Evolutionary conservation across 2,329 filamentous ascomycete species (phyloP), one percentile per base, ranked within the genome.

Genomic region (Talaromyces sp.): DNA sequence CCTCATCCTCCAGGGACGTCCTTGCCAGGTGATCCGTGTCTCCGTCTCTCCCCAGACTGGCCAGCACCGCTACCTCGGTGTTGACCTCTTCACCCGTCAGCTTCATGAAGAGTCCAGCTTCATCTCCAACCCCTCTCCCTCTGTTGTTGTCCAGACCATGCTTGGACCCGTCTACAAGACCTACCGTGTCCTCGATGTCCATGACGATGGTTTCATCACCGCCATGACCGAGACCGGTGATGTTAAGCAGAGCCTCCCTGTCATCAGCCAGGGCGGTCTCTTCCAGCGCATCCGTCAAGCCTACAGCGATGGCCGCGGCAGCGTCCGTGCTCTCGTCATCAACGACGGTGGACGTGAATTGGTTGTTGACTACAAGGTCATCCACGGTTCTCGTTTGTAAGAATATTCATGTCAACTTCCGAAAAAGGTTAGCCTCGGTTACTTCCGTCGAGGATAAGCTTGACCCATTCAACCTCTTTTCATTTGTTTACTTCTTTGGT

Each of bases 11-110:
- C 95, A 99, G 87, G 94, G 94, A 81, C 94, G 95, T 74, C 93
- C 95, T 77, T 98, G 93, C 91, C 95, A 99, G 88, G 94, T 99
- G 81, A 99, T 99, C 86, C 94, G 94, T 80, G 97, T 99, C 89
- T 97, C 93, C 73, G 97, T 93, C 83, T 98, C 94, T 66, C 87
- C 92, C 72, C 94, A 96, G 85, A 99, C 95, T 69, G 95, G 95
- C 81, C 95, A 99, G 88, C 94, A 99, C 90, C 92, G 95, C 80
- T 99, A 98, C 88, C 91, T 99, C 70, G 95, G 95, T 88, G 95
- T 99, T 73, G 95, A 99, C 83, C 91, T 99, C 77, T 99, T 99
- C 92, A 97, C 93, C 87, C 96, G 97, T 88, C 92, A 98, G 86
- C 88, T 99, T 71, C 93, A 98, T 78, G 95, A 99, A 85, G 95